A percentile compares a stretch with the other conserved stretches of the same genome.
phyloP scores from a whole-genome alignment of 164 flowering plant genomes.

The Akebia trifoliata region DNA sequence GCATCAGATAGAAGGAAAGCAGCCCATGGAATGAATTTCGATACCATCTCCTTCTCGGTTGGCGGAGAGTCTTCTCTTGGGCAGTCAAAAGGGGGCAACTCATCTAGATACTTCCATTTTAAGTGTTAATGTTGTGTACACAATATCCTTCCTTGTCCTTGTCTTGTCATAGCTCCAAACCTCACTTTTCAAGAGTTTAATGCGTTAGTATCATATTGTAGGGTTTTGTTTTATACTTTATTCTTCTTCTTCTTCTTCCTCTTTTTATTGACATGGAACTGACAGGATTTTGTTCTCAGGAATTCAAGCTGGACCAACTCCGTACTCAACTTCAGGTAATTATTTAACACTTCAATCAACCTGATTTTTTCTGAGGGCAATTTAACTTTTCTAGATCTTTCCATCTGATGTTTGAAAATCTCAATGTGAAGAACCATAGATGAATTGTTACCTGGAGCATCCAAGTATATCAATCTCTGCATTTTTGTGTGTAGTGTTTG shows the following conservation, averaged over 20 bases:
- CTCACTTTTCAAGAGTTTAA: not conserved
- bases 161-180: too few relatives aligned
- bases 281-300: constrained; percentile 38
- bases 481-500: too few relatives aligned
- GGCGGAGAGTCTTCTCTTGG: too few relatives aligned
- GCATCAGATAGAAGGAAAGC: too few relatives aligned
- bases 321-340: constrained; percentile 66
- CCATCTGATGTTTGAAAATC: not conserved
- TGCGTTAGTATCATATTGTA: not conserved
- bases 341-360: not conserved
- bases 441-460: not conserved
- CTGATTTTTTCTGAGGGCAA: not conserved
- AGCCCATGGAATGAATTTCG: too few relatives aligned
- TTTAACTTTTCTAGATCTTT: not conserved
- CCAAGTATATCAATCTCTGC: too few relatives aligned
- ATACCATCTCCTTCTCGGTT: too few relatives aligned
- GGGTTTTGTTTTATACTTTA: not conserved
- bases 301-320: constrained; percentile 60
- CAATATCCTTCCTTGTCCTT: too few relatives aligned
- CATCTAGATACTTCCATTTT: too few relatives aligned
- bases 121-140: too few relatives aligned
- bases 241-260: not conserved
- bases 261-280: constrained; percentile 4
- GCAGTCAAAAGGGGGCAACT: too few relatives aligned
- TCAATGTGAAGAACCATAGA: not conserved